A percentile compares a stretch with the other conserved stretches of the same genome.
Evolutionary conservation across 768 basidiomycete genomes (phyloP).

Genomic region (Tricholoma hemisulphureum): DNA sequence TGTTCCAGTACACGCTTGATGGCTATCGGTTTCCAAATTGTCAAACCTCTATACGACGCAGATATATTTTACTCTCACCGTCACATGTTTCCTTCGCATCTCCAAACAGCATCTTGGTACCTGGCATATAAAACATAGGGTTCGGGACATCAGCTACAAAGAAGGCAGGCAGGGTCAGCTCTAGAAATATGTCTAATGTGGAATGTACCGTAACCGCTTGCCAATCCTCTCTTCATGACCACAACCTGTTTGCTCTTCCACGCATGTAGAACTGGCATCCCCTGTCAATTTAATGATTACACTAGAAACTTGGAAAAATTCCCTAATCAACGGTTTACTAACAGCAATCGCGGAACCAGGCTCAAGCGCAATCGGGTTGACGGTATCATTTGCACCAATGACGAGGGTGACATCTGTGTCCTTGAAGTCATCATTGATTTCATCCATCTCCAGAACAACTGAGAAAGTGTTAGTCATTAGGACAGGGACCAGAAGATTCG

Average conservation of each 20-base stretch:
- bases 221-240: conserved; percentile 91
- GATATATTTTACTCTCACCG: conserved; percentile 40
- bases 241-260: conserved; percentile 94
- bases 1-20: conserved; percentile 59
- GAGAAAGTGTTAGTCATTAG: conserved; percentile 1
- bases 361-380: conserved; percentile 87
- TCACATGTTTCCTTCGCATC: conserved; percentile 92
- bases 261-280: conserved; percentile 89
- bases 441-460: conserved; percentile 93
- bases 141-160: conserved; percentile 81
- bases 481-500: not conserved
- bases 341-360: conserved; percentile 81
- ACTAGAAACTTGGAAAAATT: not conserved
- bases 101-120: conserved; percentile 88
- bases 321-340: conserved; percentile 13
- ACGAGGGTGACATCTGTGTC: conserved; percentile 90
- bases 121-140: conserved; percentile 91
- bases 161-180: not conserved
- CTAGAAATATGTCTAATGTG: not conserved
- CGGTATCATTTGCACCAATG: conserved; percentile 90
- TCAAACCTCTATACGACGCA: conserved; percentile 4
- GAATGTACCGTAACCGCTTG: conserved; percentile 75
- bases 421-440: conserved; percentile 89
- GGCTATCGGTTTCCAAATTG: conserved; percentile 32
- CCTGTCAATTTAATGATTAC: conserved; percentile 33